Evolutionary conservation across 768 basidiomycete species (phyloP).

Genomic region (Tricholomella constricta): DNA sequence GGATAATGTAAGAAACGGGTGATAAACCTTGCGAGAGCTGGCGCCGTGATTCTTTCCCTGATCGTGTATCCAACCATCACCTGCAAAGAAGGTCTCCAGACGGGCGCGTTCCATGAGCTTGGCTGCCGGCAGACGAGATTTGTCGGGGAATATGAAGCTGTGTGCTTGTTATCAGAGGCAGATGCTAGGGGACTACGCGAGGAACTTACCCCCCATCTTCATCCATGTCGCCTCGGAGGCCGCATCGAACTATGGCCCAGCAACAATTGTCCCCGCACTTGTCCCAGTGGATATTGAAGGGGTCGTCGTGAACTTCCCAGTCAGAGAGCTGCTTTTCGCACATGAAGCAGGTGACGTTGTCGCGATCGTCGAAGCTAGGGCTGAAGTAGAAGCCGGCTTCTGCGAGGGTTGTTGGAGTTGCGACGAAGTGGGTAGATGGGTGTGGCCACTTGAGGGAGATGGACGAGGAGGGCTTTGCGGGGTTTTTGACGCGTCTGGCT

Average conservation of each 20-base stretch:
- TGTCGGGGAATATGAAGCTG: conserved; percentile 63
- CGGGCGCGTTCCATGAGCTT: conserved; percentile 75
- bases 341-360: conserved; percentile 82
- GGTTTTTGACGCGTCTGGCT: conserved; percentile 61
- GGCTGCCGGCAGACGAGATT: conserved; percentile 62
- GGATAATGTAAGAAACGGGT: not conserved
- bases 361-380: conserved; percentile 65
- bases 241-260: conserved; percentile 84
- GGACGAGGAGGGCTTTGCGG: conserved; percentile 47
- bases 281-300: conserved; percentile 77
- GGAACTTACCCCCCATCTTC: conserved; percentile 49
- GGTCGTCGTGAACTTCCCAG: conserved; percentile 87
- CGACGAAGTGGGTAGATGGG: conserved; percentile 45
- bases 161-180: conserved; percentile 10
- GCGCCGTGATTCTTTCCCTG: conserved; percentile 60
- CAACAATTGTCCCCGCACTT: conserved; percentile 68
- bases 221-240: conserved; percentile 59
- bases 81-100: conserved; percentile 59
- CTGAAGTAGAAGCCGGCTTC: conserved; percentile 89
- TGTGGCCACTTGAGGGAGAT: conserved; percentile 79
- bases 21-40: conserved; percentile 64
- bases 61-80: conserved; percentile 73
- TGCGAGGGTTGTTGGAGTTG: conserved; percentile 76
- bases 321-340: conserved; percentile 82
- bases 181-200: not conserved